These are phyloP conservation scores for Lentinula edodes DNA, from an alignment of 768 basidiomycete species.

Conservation along the genomic window DNA sequence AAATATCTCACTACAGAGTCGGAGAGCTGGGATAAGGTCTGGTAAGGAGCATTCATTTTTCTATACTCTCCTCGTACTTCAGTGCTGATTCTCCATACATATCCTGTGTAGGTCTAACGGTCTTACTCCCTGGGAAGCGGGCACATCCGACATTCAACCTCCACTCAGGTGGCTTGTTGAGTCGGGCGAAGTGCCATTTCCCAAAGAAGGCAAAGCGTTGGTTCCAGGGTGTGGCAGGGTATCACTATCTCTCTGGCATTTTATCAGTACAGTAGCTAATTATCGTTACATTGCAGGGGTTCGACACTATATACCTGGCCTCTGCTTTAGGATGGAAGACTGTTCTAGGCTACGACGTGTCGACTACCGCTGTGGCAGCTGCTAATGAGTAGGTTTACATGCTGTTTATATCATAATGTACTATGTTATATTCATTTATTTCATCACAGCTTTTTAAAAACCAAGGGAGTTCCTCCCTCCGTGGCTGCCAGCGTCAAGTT, in stretches of 20 bases:
- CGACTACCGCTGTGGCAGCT: conserved; percentile 42
- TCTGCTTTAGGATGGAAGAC: conserved; percentile 36
- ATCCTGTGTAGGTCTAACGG: conserved; percentile 1
- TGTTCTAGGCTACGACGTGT: conserved; percentile 50
- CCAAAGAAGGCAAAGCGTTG: conserved; percentile 35
- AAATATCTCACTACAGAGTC: conserved; percentile 18
- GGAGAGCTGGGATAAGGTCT: conserved; percentile 22
- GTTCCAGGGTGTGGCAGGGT: conserved; percentile 57
- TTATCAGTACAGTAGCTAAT: background rate
- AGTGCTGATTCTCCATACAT: background rate
- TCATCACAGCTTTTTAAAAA: background rate
- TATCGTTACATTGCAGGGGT: conserved; percentile 38
- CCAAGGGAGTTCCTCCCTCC: conserved; percentile 10
- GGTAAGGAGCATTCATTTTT: conserved; percentile 11
- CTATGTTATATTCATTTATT: background rate
- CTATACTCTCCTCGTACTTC: background rate
- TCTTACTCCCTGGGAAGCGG: conserved; percentile 61
- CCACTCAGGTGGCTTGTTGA: conserved; percentile 48
- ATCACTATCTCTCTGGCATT: background rate
- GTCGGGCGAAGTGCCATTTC: conserved; percentile 37
- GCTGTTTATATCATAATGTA: background rate
- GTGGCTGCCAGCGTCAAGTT: conserved; percentile 31
- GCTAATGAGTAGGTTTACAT: conserved; percentile 35
- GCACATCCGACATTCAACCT: conserved; percentile 38
- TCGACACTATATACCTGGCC: conserved; percentile 55